Conservation (phyloP, 768 basidiomycete species). For the Tulasnella sp. region DNA sequence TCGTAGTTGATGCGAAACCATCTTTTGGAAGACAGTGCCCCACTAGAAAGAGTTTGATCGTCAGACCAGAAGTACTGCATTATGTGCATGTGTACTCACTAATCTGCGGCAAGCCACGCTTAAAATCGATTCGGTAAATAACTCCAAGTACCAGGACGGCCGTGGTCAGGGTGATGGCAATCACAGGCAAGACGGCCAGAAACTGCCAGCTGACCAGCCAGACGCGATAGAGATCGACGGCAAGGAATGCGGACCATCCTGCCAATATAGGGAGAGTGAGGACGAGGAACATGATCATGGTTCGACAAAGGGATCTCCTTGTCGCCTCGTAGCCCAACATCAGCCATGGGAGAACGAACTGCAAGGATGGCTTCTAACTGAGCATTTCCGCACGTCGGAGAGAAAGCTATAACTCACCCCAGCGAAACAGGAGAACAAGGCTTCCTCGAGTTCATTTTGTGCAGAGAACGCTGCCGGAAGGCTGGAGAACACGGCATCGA, state of each 20-base stretch:
- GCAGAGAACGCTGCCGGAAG: background rate
- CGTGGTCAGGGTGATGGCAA: background rate
- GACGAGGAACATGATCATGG: background rate
- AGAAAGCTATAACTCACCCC: background rate
- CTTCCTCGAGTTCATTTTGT: background rate
- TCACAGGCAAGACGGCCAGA: background rate
- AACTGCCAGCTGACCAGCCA: background rate
- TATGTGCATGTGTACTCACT: background rate
- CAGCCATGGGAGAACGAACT: background rate
- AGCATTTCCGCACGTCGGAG: background rate
- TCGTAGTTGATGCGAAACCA: background rate
- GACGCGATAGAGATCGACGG: background rate
- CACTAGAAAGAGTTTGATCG: background rate
- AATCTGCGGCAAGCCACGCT: background rate
- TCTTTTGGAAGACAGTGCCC: background rate
- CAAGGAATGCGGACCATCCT: background rate
- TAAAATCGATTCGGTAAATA: background rate
- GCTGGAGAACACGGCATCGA: background rate
- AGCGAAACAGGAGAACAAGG: background rate
- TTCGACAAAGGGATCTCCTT: background rate
- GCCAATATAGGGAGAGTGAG: background rate
- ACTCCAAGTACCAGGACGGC: background rate
- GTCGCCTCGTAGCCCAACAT: background rate
- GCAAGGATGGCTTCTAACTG: background rate
- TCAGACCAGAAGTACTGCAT: background rate